phyloP scores from a whole-genome alignment of 2,329 filamentous ascomycete species.

The Hysterium pulicare region DNA sequence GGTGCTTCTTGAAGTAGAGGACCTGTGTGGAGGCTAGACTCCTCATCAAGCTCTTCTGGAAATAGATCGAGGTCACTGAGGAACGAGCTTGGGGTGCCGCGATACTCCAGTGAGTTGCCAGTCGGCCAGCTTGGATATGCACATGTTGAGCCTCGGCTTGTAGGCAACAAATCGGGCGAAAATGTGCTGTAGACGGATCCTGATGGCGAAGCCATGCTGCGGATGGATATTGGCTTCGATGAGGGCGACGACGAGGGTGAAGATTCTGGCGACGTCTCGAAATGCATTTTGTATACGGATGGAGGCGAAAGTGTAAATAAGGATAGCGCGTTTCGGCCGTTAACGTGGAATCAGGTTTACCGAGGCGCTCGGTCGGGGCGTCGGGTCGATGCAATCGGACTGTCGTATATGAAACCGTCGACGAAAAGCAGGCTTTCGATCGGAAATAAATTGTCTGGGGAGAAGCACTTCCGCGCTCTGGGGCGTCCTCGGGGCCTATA shows the following conservation, averaged over 20 bases:
- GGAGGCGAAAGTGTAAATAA: not conserved
- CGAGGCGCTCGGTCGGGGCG: slow-evolving; percentile 1
- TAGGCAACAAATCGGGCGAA: slow-evolving; percentile 15
- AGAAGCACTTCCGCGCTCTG: no score
- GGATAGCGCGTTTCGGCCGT: no score
- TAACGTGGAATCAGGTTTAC: not conserved
- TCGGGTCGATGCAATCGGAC: not conserved
- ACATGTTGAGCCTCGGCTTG: slow-evolving; percentile 33
- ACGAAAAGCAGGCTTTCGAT: not conserved
- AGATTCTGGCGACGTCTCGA: slow-evolving; percentile 33
- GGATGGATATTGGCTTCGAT: slow-evolving; percentile 36
- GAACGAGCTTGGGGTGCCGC: slow-evolving; percentile 38
- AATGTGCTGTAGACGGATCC: slow-evolving; percentile 36
- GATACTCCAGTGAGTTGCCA: slow-evolving; percentile 34
- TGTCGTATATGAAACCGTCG: not conserved
- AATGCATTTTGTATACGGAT: slow-evolving; percentile 28
- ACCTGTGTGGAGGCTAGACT: slow-evolving; percentile 12
- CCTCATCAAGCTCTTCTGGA: slow-evolving; percentile 36
- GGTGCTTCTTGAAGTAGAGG: slow-evolving; percentile 39
- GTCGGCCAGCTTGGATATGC: slow-evolving; percentile 41
- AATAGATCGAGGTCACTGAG: slow-evolving; percentile 43
- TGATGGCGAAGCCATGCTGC: slow-evolving; percentile 35
- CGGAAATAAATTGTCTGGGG: slow-evolving; percentile 1
- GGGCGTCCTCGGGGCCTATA: no score
- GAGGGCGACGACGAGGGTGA: slow-evolving; percentile 38